Conservation (phyloP, 2,329 filamentous ascomycete species). For the Diaporthe sp. region DNA sequence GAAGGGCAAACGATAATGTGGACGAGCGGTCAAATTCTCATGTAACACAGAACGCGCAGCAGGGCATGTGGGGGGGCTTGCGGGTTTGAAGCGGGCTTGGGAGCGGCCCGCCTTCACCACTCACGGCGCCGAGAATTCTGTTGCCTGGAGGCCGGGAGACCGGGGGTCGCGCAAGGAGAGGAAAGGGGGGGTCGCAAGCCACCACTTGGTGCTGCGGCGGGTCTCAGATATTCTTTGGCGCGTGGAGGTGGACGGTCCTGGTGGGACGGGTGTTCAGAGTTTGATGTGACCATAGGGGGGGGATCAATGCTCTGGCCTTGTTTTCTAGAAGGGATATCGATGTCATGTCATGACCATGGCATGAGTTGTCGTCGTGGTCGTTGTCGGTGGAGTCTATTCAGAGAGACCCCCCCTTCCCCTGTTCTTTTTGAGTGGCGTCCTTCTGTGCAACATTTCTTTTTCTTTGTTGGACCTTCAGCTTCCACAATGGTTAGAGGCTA, state of each 20-base stretch:
- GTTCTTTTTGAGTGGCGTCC: not conserved
- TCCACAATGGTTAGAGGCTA: not conserved
- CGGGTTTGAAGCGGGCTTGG: not conserved
- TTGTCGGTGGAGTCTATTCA: not conserved
- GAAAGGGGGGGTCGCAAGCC: slow-evolving; percentile 4
- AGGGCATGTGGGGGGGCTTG: slow-evolving; percentile 12
- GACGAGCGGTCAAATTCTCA: not conserved
- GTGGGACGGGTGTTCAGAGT: not conserved
- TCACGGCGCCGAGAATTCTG: slow-evolving; percentile 28
- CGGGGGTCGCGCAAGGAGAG: not conserved
- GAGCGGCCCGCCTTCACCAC: not conserved
- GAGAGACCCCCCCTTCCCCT: not conserved
- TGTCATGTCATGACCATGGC: not conserved
- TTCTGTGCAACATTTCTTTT: not conserved
- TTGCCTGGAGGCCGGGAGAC: slow-evolving; percentile 27
- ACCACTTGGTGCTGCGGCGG: slow-evolving; percentile 13
- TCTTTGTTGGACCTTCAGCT: not conserved
- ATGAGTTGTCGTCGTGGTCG: slow-evolving; percentile 10
- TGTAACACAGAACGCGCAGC: not conserved
- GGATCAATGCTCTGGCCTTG: not conserved
- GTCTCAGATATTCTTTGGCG: not conserved
- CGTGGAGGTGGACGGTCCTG: not conserved
- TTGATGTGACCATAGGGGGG: not conserved
- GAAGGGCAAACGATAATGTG: too few species aligned
- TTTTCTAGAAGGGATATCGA: not conserved